Evolutionary conservation across 2,329 filamentous ascomycete genomes (phyloP), one percentile per base, ranked within the genome.

Genomic region (Cercospora beticola): DNA sequence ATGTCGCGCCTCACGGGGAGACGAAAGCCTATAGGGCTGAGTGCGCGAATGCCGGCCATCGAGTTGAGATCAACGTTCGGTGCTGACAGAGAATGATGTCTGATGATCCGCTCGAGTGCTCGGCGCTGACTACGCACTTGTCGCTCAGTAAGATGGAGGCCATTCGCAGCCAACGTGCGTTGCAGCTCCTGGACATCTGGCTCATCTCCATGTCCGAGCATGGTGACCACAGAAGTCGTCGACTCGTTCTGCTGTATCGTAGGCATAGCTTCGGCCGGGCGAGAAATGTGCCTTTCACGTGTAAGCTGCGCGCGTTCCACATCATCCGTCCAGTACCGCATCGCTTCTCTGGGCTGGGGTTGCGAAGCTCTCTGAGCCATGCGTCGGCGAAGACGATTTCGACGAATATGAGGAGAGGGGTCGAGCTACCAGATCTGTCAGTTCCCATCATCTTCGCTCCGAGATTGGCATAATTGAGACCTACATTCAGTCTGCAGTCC

Each of bases 161-260:
- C 63, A n/a, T 60, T 40, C 3, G 23, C 33, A 5, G 54, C 40
- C 3, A 58, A 36, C 16, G 60, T 58, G 14, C 31, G 57, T 5
- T 60, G 62, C 2, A 63, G 21, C 9, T 46, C 63, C 28, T 52
- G 62, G 10, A 65, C 21, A 16, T 63, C 58, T 14, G 57, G 62
- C 43, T 68, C 67, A 36, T 68, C 58, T 26, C 67, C 67, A 3
- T 68, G 52, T 23, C 67, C 67, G 30, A 68, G 49, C 28, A 57
- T 59, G 23, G 67, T 68, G 21, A 56, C 49, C 31, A 66, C 43
- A 31, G 63, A 68, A 3, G 40, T 31, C 33, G 26, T 60, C 2
- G 62, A 64, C 2, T 36, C 62, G 8, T 40, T 64, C 1, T 28
- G 62, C 10, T 62, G 59, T 28, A 14, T n/a, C 5, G 31, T 46